These are phyloP conservation scores for Cystobasidium slooffiae DNA, from an alignment of 1,284 basidiomycete genomes.

Conservation along the genomic window DNA sequence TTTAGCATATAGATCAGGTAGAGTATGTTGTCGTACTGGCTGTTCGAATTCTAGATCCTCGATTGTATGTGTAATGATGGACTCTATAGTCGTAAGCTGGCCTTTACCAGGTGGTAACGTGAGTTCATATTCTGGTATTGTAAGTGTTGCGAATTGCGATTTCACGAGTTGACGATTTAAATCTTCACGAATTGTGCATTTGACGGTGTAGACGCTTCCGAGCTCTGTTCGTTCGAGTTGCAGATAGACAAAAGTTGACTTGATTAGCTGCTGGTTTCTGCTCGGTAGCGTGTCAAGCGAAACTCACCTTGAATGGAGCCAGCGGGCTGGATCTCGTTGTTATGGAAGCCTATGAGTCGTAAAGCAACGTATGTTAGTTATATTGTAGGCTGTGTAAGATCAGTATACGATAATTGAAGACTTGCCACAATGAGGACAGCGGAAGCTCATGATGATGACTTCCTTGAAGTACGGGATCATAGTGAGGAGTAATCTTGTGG, in stretches of 20 bases:
- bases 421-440: slow-evolving; percentile 88
- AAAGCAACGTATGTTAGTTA: background rate
- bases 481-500: slow-evolving; percentile 89
- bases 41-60: slow-evolving; percentile 84
- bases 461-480: slow-evolving; percentile 96
- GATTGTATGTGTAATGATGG: slow-evolving; percentile 81
- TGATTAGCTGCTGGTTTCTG: background rate
- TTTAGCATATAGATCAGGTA: slow-evolving; percentile 74
- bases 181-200: slow-evolving; percentile 75
- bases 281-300: slow-evolving; percentile 10
- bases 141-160: slow-evolving; percentile 78
- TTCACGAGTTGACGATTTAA: slow-evolving; percentile 94
- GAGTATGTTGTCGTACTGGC: slow-evolving; percentile 80
- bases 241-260: background rate
- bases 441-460: slow-evolving; percentile 94
- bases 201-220: slow-evolving; percentile 74
- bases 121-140: slow-evolving; percentile 85
- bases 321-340: slow-evolving; percentile 95
- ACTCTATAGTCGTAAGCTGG: slow-evolving; percentile 94
- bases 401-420: background rate
- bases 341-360: slow-evolving; percentile 60
- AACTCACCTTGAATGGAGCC: slow-evolving; percentile 79
- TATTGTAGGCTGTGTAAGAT: background rate
- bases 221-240: slow-evolving; percentile 49
- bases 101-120: slow-evolving; percentile 85